Percentiles rank a stretch among this genome's conserved stretches.
phyloP scores from a whole-genome alignment of 306 rosid genomes.

The Acacia confusa region DNA sequence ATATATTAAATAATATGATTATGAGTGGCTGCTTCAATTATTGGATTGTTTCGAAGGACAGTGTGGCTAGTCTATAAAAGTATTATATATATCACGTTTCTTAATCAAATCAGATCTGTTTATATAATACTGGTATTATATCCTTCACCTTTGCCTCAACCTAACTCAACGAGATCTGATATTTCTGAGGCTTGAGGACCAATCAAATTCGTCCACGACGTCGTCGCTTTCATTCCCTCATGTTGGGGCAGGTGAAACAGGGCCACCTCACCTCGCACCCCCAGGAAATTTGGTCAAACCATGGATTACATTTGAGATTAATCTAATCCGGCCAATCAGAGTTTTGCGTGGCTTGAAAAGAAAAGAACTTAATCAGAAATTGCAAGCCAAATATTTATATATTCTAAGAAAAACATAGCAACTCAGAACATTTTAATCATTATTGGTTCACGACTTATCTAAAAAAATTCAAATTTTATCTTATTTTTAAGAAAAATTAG shows the following conservation, averaged over 20 bases:
- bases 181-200: conserved; percentile 24
- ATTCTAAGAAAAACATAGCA: too few relatives aligned
- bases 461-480: too few relatives aligned
- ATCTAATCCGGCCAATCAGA: not conserved
- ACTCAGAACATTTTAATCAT: too few relatives aligned
- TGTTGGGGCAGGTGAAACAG: conserved; percentile 67
- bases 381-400: too few relatives aligned
- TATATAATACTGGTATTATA: not conserved
- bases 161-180: not conserved
- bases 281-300: conserved; percentile 12
- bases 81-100: not conserved
- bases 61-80: not conserved
- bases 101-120: conserved; percentile 27
- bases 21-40: conserved; percentile 17
- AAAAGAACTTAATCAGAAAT: not conserved
- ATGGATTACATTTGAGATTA: not conserved
- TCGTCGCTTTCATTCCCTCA: conserved; percentile 20
- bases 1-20: not conserved
- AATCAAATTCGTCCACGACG: conserved; percentile 35
- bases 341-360: not conserved
- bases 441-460: too few relatives aligned
- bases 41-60: not conserved
- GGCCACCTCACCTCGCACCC: conserved; percentile 7
- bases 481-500: too few relatives aligned
- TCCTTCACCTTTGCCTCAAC: conserved; percentile 33